Base-by-base conservation (phyloP, 2,329 filamentous ascomycete species). In the Paradendryphiella salina region DNA sequence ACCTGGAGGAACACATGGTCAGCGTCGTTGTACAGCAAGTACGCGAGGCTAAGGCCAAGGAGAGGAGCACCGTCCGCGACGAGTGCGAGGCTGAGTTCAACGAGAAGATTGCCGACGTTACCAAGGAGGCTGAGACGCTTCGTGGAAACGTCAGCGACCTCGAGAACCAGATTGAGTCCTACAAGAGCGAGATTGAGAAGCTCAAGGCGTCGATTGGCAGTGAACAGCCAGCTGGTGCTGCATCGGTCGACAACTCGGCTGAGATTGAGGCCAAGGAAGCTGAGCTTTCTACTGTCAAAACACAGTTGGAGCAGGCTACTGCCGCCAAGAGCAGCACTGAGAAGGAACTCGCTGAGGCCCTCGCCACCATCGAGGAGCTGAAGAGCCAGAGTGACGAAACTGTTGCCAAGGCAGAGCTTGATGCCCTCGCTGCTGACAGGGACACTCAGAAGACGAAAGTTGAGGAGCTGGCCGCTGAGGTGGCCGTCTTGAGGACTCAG, bases 1-100 rank as follows among this genome's bases (percentile, higher is more conserved):
- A 70, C 18, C 59, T 74, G 5, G 72, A 74, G 59, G 71, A 74
- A 56, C 71, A 75, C 59, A 73, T 75, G 71, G 72, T 75, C 37
- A 72, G 67, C 32, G 70, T 74, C 14, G 71, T 75, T 29, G 71
- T 75, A 34, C 71, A 75, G 56, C 72, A 74, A 50, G 70, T 75
- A 13, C 70, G 67, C 38, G 71, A 75, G 43, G 72, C 72, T 17
- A 73, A 71, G 51, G 64, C 65, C 34, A 69, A 71, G 55, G 72
- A 73, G 59, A 56, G 71, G 17, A 65, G 60, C 41, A 61, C 61
- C 17, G 71, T 73, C n/a, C 65, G 60, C 39, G 69, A 70, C 6
- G 66, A 72, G 54, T 70, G 63, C 46, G 66, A 73, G 55, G 43
- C 56, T 34, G 68, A 73, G 47, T 71, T 71, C 52, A 52, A 61